phyloP scores from a whole-genome alignment of 2,329 filamentous ascomycete species.

The Trichoderma atrobrunneum region DNA sequence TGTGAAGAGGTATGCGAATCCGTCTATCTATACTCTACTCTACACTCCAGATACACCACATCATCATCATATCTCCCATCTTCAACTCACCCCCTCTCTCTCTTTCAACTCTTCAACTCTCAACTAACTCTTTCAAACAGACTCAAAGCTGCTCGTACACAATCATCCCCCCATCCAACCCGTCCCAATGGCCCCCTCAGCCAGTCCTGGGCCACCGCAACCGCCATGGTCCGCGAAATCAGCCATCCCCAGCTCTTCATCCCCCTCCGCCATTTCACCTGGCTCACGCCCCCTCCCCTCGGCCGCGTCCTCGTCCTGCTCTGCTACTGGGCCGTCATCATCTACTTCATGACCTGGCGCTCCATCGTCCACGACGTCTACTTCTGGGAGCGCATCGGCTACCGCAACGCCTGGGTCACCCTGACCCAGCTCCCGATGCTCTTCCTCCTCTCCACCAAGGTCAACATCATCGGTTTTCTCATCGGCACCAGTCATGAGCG shows the following conservation, averaged over 20 bases:
- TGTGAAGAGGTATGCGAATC: conserved; percentile 37
- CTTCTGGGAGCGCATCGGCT: conserved; percentile 64
- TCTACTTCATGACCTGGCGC: conserved; percentile 54
- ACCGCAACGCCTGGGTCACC: conserved; percentile 65
- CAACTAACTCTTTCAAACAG: conserved; percentile 31
- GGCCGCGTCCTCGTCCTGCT: conserved; percentile 54
- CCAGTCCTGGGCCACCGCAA: conserved; percentile 57
- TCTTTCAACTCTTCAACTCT: not conserved
- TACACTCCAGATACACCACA: not conserved
- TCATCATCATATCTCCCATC: not conserved
- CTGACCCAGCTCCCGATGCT: conserved; percentile 63
- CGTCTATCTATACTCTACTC: too few relatives aligned
- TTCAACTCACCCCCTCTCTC: not conserved
- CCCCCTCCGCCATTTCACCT: conserved; percentile 45
- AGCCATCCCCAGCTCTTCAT: conserved; percentile 55
- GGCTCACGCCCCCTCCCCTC: conserved; percentile 57
- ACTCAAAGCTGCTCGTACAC: conserved; percentile 43
- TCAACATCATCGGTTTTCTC: conserved; percentile 57
- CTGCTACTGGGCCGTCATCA: conserved; percentile 57
- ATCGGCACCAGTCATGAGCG: conserved; percentile 65
- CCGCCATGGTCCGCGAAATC: conserved; percentile 55
- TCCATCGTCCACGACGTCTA: conserved; percentile 51
- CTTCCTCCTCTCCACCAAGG: conserved; percentile 60
- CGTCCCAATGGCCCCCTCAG: conserved; percentile 45
- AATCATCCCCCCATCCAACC: conserved; percentile 49